phyloP scores from a whole-genome alignment of 768 basidiomycete genomes.

The Suillus americanus region DNA sequence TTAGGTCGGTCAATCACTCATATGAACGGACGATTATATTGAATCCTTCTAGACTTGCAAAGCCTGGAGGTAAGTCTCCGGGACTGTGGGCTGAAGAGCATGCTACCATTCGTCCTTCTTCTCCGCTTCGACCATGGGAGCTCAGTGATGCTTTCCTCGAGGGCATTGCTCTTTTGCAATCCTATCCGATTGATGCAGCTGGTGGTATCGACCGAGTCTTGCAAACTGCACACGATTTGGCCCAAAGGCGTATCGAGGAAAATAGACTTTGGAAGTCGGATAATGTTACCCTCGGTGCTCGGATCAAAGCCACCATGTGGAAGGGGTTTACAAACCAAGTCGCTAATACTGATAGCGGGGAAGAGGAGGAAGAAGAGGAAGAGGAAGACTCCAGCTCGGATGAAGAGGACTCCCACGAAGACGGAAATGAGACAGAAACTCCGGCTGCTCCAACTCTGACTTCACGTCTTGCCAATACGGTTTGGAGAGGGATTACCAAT shows the following conservation, averaged over 20 bases:
- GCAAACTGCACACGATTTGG: conserved; percentile 65
- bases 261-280: conserved; percentile 30
- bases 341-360: conserved; percentile 35
- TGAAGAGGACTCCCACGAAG: conserved; percentile 31
- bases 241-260: conserved; percentile 47
- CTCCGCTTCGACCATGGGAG: conserved; percentile 49
- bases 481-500: conserved; percentile 79
- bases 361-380: conserved; percentile 29
- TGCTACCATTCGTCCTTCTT: conserved; percentile 34
- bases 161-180: conserved; percentile 61
- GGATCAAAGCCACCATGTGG: conserved; percentile 64
- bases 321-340: conserved; percentile 61
- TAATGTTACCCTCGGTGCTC: conserved; percentile 49
- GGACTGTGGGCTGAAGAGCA: conserved; percentile 58
- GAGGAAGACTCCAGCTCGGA: conserved; percentile 25
- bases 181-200: conserved; percentile 61
- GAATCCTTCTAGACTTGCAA: conserved; percentile 48
- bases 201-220: conserved; percentile 73
- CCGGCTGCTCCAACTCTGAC: conserved; percentile 40
- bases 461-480: conserved; percentile 56
- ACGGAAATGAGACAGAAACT: conserved; percentile 48
- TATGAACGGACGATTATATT: conserved; percentile 6
- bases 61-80: conserved; percentile 38
- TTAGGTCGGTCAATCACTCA: conserved; percentile 42
- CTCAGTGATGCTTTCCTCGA: conserved; percentile 66